phyloP scores from a whole-genome alignment of 2,329 filamentous ascomycete species.

The Pseudogymnoascus sp. region DNA sequence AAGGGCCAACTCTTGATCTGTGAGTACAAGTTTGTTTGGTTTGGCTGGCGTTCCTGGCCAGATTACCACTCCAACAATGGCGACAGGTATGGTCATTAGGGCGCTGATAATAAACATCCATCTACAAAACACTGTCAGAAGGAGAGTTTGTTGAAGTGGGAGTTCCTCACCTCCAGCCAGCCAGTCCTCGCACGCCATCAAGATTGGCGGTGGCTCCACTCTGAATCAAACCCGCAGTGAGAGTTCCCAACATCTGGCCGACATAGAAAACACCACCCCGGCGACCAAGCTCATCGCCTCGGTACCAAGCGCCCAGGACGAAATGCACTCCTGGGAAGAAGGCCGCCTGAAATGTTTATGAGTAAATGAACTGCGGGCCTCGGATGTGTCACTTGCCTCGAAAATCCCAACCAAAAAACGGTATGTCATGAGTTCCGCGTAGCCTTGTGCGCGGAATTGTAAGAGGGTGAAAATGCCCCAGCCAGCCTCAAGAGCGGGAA shows the following conservation, averaged over 20 bases:
- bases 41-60: constrained; percentile 44
- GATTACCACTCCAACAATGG: constrained; percentile 42
- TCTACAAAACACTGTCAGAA: constrained; percentile 38
- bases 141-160: neutral
- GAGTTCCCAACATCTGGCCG: constrained; percentile 22
- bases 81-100: constrained; percentile 48
- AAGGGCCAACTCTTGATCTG: constrained; percentile 38
- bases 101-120: constrained; percentile 52
- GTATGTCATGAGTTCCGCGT: constrained; percentile 44
- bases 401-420: constrained; percentile 49
- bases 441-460: constrained; percentile 43
- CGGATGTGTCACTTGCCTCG: constrained; percentile 29
- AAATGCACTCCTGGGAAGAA: constrained; percentile 32
- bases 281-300: constrained; percentile 25
- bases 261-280: constrained; percentile 22
- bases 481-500: constrained; percentile 43
- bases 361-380: neutral
- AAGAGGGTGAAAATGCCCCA: constrained; percentile 53
- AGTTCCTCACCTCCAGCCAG: constrained; percentile 28
- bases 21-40: constrained; percentile 42
- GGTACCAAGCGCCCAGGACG: constrained; percentile 31
- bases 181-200: constrained; percentile 19
- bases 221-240: constrained; percentile 22
- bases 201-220: constrained; percentile 17
- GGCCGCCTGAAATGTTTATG: constrained; percentile 20